These are phyloP conservation scores for Colletotrichum incanum DNA, from an alignment of 2,329 filamentous ascomycete species.

Conservation along the genomic window DNA sequence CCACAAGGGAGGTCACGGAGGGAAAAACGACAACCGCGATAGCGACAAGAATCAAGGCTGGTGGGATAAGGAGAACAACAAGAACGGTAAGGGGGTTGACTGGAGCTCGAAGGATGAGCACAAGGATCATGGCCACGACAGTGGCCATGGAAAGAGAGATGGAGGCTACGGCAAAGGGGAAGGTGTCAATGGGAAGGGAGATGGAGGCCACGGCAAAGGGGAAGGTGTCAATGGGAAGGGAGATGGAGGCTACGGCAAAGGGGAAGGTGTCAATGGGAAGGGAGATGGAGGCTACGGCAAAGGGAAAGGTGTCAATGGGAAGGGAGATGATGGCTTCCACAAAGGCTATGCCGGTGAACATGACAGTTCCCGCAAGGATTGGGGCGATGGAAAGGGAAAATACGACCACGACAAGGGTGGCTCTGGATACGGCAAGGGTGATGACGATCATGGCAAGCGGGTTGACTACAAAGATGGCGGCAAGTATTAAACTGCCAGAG, in stretches of 20 bases:
- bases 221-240: background rate
- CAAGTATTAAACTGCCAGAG: background rate
- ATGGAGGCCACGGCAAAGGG: background rate
- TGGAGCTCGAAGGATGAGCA: background rate
- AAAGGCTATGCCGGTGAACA: too few species aligned
- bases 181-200: background rate
- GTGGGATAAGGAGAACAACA: background rate
- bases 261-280: background rate
- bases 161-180: background rate
- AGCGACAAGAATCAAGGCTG: background rate
- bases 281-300: background rate
- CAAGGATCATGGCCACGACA: background rate
- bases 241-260: too few species aligned
- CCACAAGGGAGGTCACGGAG: background rate
- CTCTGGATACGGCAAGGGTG: background rate
- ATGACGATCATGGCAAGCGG: background rate
- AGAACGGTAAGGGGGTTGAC: background rate
- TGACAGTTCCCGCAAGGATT: too few species aligned
- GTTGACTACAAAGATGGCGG: background rate
- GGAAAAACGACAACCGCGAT: background rate
- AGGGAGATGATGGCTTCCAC: too few species aligned
- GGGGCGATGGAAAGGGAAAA: too few species aligned
- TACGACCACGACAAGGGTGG: too few species aligned
- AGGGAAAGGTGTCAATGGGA: background rate
- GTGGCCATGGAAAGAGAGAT: background rate